Evolutionary conservation across 2,329 filamentous ascomycete species (phyloP).

Genomic region (Epichloe hybrida): DNA sequence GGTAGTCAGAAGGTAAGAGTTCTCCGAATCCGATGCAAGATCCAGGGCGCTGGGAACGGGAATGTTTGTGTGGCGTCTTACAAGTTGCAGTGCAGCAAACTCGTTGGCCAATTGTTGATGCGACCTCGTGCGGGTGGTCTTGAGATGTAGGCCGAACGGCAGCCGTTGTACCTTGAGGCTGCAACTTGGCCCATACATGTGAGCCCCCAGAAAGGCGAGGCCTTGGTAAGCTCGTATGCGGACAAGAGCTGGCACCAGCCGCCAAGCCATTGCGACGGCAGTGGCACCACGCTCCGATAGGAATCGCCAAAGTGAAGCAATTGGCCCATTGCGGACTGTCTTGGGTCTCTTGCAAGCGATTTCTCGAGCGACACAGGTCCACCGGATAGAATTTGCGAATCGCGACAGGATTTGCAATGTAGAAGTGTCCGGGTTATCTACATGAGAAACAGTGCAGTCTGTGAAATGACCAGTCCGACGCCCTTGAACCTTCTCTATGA

Average conservation of each 20-base stretch:
- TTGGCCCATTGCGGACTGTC: background rate
- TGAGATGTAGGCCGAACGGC: slow-evolving; percentile 11
- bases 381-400: background rate
- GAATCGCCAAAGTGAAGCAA: background rate
- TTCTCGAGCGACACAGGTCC: background rate
- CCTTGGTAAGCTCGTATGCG: background rate
- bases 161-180: slow-evolving; percentile 9
- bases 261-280: background rate
- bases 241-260: background rate
- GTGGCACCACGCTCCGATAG: background rate
- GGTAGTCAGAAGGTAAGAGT: background rate
- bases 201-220: background rate
- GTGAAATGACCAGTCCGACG: background rate
- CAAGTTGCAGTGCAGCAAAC: slow-evolving; percentile 1
- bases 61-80: slow-evolving; percentile 1
- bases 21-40: background rate
- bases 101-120: slow-evolving; percentile 2
- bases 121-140: background rate
- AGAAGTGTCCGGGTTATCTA: background rate
- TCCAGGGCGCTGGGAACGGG: slow-evolving; percentile 2
- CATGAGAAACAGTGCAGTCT: background rate
- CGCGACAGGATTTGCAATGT: background rate
- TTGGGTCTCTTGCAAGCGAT: background rate
- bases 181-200: slow-evolving; percentile 6
- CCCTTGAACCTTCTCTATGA: background rate